phyloP scores from a whole-genome alignment of 768 basidiomycete genomes.

The Lanmaoa rubissima region DNA sequence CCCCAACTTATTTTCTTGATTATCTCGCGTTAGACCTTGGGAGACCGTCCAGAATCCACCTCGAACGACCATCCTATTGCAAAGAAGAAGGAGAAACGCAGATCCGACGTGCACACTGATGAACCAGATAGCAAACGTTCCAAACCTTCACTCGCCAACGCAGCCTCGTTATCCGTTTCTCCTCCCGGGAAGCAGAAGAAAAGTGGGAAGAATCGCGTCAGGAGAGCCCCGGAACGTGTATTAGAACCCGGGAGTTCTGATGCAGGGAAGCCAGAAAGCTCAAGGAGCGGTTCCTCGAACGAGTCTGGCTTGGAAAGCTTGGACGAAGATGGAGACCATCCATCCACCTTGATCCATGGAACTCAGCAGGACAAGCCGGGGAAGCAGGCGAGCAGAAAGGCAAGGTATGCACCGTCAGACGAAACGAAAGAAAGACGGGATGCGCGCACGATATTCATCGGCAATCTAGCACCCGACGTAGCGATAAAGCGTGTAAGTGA shows the following conservation, averaged over 20 bases:
- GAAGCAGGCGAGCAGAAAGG: conserved; percentile 30
- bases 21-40: conserved; percentile 5
- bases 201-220: conserved; percentile 8
- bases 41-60: neutral
- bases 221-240: neutral
- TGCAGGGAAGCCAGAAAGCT: neutral
- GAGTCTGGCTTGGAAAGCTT: conserved; percentile 32
- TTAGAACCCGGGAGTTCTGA: neutral
- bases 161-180: conserved; percentile 24
- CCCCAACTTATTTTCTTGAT: conserved; percentile 16
- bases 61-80: neutral
- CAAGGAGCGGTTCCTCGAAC: conserved; percentile 3
- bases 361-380: conserved; percentile 34
- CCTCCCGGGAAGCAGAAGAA: conserved; percentile 12
- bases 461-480: conserved; percentile 78
- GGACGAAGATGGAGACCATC: conserved; percentile 34
- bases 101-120: conserved; percentile 11
- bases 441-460: conserved; percentile 86
- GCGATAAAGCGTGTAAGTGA: conserved; percentile 69
- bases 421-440: conserved; percentile 77
- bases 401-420: conserved; percentile 56
- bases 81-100: conserved; percentile 15
- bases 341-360: conserved; percentile 60
- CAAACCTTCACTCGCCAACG: conserved; percentile 6
- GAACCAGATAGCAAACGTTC: conserved; percentile 18